Conservation (phyloP, 1,139 yeast species). For the Blastobotrys raffinosifermentans region DNA sequence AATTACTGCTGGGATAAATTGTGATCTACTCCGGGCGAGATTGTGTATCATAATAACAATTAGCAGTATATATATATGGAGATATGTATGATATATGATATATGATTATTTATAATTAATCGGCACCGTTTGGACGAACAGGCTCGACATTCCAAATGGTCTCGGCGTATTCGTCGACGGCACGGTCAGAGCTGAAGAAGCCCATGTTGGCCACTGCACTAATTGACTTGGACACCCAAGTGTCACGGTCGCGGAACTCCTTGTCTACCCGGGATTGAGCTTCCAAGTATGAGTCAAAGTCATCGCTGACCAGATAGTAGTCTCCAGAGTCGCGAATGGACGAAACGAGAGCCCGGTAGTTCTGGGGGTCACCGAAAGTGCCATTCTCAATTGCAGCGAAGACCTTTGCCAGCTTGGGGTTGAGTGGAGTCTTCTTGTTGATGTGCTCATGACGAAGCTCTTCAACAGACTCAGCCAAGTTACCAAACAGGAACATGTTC, state of each 20-base stretch:
- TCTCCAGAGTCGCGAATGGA: constrained; percentile 64
- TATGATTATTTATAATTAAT: neutral
- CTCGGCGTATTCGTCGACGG: constrained; percentile 89
- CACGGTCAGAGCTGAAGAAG: constrained; percentile 85
- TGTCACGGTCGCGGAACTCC: constrained; percentile 58
- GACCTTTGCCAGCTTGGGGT: constrained; percentile 56
- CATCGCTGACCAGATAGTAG: constrained; percentile 80
- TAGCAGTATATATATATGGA: neutral
- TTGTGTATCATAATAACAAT: too few species aligned
- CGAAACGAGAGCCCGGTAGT: constrained; percentile 63
- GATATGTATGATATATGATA: neutral
- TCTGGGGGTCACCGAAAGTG: constrained; percentile 62
- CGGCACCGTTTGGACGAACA: constrained; percentile 14
- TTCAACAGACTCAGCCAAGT: constrained; percentile 83
- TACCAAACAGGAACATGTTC: constrained; percentile 87
- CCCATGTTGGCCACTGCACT: constrained; percentile 89
- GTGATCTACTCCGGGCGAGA: too few species aligned
- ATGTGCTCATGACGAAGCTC: constrained; percentile 73
- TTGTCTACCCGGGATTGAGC: constrained; percentile 73
- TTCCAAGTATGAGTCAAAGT: constrained; percentile 77
- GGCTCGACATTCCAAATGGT: constrained; percentile 92
- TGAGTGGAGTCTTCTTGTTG: constrained; percentile 37
- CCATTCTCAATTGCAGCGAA: constrained; percentile 67
- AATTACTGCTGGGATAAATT: too few species aligned
- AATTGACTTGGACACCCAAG: constrained; percentile 74